These are phyloP conservation scores for Tricholoma saponaceum DNA, from an alignment of 768 basidiomycete genomes.

Conservation along the genomic window DNA sequence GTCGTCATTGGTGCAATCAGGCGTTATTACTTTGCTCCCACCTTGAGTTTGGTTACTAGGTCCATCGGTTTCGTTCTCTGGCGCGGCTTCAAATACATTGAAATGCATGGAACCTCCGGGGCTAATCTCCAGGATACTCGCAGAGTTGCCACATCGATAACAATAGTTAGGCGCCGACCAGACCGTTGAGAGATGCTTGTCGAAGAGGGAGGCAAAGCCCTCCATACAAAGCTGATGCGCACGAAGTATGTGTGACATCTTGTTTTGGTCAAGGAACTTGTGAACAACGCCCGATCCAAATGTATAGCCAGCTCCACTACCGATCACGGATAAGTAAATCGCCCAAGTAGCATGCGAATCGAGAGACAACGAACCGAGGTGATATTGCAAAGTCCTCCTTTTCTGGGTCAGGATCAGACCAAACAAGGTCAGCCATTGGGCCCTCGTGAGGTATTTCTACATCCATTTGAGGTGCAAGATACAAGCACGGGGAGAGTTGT, in stretches of 20 bases:
- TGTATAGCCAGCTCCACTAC: constrained; percentile 95
- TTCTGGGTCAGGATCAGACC: constrained; percentile 99
- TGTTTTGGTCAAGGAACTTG: constrained; percentile 94
- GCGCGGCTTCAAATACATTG: constrained; percentile 98
- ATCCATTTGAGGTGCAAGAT: constrained; percentile 19
- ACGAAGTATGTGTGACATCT: constrained; percentile 95
- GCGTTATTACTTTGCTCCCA: constrained; percentile 57
- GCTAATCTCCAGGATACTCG: constrained; percentile 93
- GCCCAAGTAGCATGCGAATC: constrained; percentile 7
- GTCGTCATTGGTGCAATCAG: constrained; percentile 8
- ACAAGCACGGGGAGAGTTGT: constrained; percentile 12
- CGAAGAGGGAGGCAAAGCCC: constrained; percentile 96
- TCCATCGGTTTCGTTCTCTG: constrained; percentile 94
- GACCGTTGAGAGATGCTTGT: constrained; percentile 92
- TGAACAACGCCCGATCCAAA: constrained; percentile 97
- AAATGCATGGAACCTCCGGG: constrained; percentile 87
- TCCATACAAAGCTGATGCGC: constrained; percentile 99
- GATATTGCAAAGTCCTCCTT: constrained; percentile 99
- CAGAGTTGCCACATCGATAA: constrained; percentile 96
- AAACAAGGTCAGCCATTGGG: constrained; percentile 99
- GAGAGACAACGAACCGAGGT: constrained; percentile 62
- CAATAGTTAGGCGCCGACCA: constrained; percentile 99
- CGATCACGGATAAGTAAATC: constrained; percentile 17
- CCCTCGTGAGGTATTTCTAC: constrained; percentile 98
- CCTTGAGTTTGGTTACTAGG: constrained; percentile 77